These are phyloP conservation scores for Pleurotus cornucopiae DNA, from an alignment of 768 basidiomycete species.

Conservation along the genomic window DNA sequence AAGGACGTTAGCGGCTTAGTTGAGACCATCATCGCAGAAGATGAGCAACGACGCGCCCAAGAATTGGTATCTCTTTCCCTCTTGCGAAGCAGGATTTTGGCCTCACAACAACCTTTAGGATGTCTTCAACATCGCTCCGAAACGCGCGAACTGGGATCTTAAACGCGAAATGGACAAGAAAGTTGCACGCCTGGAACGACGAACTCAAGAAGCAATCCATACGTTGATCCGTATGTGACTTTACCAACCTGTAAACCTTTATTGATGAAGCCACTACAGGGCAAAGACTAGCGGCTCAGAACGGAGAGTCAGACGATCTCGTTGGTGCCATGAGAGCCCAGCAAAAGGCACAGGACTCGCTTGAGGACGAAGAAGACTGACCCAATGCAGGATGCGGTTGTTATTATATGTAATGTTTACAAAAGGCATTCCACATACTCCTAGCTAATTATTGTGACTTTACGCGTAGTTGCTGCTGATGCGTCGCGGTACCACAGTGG, in stretches of 20 bases:
- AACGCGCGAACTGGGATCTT: constrained; percentile 94
- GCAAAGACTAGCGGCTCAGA: constrained; percentile 74
- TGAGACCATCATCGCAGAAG: constrained; percentile 80
- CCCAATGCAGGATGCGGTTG: not conserved
- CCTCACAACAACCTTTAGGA: constrained; percentile 46
- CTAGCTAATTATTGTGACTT: not conserved
- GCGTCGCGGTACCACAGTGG: constrained; percentile 13
- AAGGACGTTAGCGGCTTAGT: constrained; percentile 79
- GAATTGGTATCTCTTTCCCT: constrained; percentile 64
- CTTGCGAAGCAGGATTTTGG: not conserved
- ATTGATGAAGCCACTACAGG: constrained; percentile 36
- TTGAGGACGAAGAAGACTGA: constrained; percentile 64
- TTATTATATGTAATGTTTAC: not conserved
- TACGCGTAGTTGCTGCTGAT: not conserved
- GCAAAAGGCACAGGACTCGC: constrained; percentile 48
- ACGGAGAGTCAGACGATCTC: constrained; percentile 74
- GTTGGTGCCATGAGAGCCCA: constrained; percentile 82
- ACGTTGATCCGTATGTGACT: constrained; percentile 79
- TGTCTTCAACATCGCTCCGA: constrained; percentile 95
- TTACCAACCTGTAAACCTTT: not conserved
- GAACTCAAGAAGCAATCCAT: constrained; percentile 90
- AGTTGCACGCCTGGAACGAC: constrained; percentile 81
- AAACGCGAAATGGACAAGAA: constrained; percentile 93
- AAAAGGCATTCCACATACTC: not conserved
- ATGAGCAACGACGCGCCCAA: constrained; percentile 78